Base-by-base conservation (phyloP, 805 yeast genomes). In the Hanseniaspora lindneri region DNA sequence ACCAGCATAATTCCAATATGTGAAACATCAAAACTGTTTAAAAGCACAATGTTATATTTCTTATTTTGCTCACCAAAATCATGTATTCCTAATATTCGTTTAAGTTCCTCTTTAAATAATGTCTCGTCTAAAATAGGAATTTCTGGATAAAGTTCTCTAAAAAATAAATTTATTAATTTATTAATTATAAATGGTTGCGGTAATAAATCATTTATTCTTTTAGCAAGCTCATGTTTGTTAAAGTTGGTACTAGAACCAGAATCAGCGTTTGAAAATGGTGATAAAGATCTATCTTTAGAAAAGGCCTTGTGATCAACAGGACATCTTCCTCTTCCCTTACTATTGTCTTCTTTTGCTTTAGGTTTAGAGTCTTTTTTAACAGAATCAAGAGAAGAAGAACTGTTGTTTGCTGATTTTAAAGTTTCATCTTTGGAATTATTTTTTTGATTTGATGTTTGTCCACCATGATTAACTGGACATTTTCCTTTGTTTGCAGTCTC, bases 61-160 rank as follows among this genome's bases (percentile, higher is more conserved):
- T 61, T 64, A 17, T 56, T 53, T 1, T 60, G 46, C 14, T 39
- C 32, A 6, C 44, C 23, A 11, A 35, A 44, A 7, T 35, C 34
- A 4, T 33, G 14, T 34, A 61, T 50, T 5, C 29, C 32, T 8
- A 46, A 16, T 29, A 63, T 63, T 44, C 59, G 59, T 43, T 52
- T 55, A 25, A 59, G 56, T 51, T 60, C 65, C 27, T 53, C 51
- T 46, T 59, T 61, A 66, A 66, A 46, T 55, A 64, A 58, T 46
- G 53, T 58, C 48, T 80, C 85, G 60, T 80, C 86, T 29, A 80
- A 62, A 53, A 73, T 77, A 2, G 92, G 88, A 55, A 80, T 67
- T 50, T 73, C 78, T 13, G 83, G 73, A 58, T 82, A 82, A 4
- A 80, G 62, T 29, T 70, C 67, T 10, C 68, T 69, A 58, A 81